A percentile compares a stretch with the other conserved stretches of the same genome.
Conservation (phyloP, 2,329 filamentous ascomycete genomes). For the Hyphodiscus sp. region DNA sequence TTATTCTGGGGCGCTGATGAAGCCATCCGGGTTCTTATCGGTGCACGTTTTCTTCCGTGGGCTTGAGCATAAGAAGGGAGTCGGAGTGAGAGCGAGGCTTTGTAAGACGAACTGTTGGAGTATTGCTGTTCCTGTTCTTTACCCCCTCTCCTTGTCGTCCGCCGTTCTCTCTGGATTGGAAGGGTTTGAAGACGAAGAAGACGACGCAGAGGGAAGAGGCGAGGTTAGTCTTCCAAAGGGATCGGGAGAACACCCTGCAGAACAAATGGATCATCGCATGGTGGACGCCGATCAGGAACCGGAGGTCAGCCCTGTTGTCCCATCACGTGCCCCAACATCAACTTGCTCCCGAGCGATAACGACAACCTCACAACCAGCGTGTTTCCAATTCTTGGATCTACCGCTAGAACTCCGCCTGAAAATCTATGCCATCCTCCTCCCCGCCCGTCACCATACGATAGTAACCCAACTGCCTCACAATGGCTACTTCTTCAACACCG, state of each 20-base stretch:
- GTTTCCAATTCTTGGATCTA: conserved; percentile 21
- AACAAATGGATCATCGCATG: background rate
- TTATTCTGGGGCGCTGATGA: background rate
- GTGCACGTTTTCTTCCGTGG: conserved; percentile 16
- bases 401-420: conserved; percentile 26
- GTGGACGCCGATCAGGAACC: background rate
- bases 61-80: background rate
- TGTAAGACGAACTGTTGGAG: conserved; percentile 20
- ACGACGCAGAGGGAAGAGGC: background rate
- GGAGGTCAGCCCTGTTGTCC: background rate
- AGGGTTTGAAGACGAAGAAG: background rate
- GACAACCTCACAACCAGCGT: background rate
- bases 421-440: conserved; percentile 24
- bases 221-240: background rate
- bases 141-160: conserved; percentile 1
- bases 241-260: background rate
- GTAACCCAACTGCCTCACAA: conserved; percentile 23
- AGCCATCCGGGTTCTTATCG: conserved; percentile 7
- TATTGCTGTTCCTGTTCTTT: conserved; percentile 18
- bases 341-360: background rate
- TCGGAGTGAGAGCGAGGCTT: background rate
- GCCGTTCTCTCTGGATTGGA: background rate
- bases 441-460: conserved; percentile 23
- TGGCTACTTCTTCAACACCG: conserved; percentile 22
- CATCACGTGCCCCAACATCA: conserved; percentile 2